Evolutionary conservation across 2,329 filamentous ascomycete genomes (phyloP).

Genomic region (Nemania bipapillata): DNA sequence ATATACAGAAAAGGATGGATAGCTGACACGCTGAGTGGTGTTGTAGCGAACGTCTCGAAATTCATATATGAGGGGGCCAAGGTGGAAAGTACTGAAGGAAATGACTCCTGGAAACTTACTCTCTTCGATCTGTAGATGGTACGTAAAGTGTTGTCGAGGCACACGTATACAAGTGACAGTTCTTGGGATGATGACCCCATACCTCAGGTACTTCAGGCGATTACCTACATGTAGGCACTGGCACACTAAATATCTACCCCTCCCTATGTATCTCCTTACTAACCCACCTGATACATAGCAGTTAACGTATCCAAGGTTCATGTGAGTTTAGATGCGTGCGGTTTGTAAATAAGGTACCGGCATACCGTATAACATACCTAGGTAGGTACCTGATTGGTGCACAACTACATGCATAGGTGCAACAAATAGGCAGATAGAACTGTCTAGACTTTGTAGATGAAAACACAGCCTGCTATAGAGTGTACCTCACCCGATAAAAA

Average conservation of each 20-base stretch:
- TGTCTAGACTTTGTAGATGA: conserved; percentile 31
- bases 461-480: neutral
- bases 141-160: conserved; percentile 22
- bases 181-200: conserved; percentile 14
- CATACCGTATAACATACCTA: neutral
- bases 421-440: neutral
- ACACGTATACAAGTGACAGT: conserved; percentile 21
- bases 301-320: conserved; percentile 5
- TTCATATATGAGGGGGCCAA: conserved; percentile 15
- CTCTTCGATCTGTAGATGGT: conserved; percentile 26
- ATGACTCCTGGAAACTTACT: conserved; percentile 12
- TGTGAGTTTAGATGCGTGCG: neutral
- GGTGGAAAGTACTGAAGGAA: conserved; percentile 10
- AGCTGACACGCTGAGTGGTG: neutral
- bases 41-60: neutral
- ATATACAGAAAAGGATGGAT: conserved; percentile 3
- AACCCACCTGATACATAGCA: neutral
- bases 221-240: neutral
- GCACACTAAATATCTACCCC: neutral
- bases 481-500: conserved; percentile 16
- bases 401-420: neutral
- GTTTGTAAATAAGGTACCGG: conserved; percentile 1
- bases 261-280: neutral
- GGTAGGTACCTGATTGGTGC: neutral
- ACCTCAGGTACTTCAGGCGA: neutral